A percentile compares a stretch with the other conserved stretches of the same genome.
These are phyloP conservation scores for Cyberlindnera suaveolens DNA, from an alignment of 805 yeast genomes.

Conservation along the genomic window DNA sequence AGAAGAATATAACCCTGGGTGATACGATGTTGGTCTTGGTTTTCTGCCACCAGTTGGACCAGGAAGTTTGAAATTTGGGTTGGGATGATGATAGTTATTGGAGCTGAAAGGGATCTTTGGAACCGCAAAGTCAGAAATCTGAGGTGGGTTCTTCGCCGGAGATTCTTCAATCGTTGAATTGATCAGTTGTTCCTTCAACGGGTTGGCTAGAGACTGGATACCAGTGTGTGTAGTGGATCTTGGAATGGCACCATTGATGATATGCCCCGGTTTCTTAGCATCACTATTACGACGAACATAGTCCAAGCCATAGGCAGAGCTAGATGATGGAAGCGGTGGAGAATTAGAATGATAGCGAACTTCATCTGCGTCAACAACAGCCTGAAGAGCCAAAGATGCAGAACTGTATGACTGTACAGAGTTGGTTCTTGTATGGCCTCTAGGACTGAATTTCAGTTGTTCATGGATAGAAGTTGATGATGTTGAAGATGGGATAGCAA, in stretches of 20 bases:
- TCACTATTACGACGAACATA: constrained; percentile 11
- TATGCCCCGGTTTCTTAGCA: constrained; percentile 9
- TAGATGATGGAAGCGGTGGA: constrained; percentile 1
- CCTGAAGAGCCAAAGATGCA: constrained; percentile 66
- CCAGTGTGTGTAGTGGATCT: constrained; percentile 32
- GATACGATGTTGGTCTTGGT: constrained; percentile 82
- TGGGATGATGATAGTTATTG: constrained; percentile 13
- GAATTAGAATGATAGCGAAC: constrained; percentile 16
- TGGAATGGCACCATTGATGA: constrained; percentile 18
- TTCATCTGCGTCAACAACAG: constrained; percentile 62
- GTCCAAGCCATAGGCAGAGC: background rate
- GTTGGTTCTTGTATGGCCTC: constrained; percentile 31
- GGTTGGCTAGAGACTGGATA: constrained; percentile 11
- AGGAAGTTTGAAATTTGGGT: constrained; percentile 21
- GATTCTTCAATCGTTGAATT: constrained; percentile 20
- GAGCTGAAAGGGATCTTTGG: constrained; percentile 21
- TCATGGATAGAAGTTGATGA: constrained; percentile 25
- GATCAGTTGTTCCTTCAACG: constrained; percentile 6
- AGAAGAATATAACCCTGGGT: constrained; percentile 47
- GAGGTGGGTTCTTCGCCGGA: constrained; percentile 15
- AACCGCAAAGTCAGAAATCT: constrained; percentile 9
- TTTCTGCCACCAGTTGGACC: constrained; percentile 44
- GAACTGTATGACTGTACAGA: constrained; percentile 39
- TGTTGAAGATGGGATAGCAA: constrained; percentile 39
- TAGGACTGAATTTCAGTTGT: constrained; percentile 15